phyloP scores from a whole-genome alignment of 73 alveolate species.

The Paramecium octaurelia region DNA sequence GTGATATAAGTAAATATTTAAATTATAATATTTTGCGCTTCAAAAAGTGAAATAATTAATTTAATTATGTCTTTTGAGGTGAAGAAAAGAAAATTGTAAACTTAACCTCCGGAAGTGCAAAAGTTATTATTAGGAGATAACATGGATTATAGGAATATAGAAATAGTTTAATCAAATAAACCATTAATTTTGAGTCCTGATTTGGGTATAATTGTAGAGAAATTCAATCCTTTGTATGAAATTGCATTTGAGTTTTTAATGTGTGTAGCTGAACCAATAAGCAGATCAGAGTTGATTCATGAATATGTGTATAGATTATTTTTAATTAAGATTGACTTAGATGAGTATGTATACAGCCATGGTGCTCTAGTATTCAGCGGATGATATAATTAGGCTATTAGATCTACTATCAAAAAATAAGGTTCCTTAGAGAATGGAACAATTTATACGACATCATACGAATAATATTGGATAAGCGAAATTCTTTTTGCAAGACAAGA shows the following conservation, averaged over 20 bases:
- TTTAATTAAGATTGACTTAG: background rate
- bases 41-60: background rate
- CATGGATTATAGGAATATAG: background rate
- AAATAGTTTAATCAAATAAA: background rate
- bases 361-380: constrained; percentile 69
- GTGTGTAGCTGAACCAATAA: constrained; percentile 80
- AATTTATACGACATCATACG: constrained; percentile 65
- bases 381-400: constrained; percentile 69
- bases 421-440: constrained; percentile 65
- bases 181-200: constrained; percentile 55
- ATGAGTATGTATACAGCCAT: constrained; percentile 76
- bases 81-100: background rate
- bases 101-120: background rate
- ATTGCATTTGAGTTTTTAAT: constrained; percentile 75
- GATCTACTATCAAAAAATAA: constrained; percentile 71
- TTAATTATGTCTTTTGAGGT: background rate
- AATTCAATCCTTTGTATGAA: constrained; percentile 71
- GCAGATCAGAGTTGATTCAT: constrained; percentile 75
- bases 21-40: background rate
- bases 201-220: constrained; percentile 67
- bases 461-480: constrained; percentile 74
- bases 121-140: background rate
- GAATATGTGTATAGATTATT: constrained; percentile 69
- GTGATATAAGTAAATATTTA: background rate
- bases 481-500: constrained; percentile 64